phyloP scores from a whole-genome alignment of 768 basidiomycete species.

The Termitomyces sp. region DNA sequence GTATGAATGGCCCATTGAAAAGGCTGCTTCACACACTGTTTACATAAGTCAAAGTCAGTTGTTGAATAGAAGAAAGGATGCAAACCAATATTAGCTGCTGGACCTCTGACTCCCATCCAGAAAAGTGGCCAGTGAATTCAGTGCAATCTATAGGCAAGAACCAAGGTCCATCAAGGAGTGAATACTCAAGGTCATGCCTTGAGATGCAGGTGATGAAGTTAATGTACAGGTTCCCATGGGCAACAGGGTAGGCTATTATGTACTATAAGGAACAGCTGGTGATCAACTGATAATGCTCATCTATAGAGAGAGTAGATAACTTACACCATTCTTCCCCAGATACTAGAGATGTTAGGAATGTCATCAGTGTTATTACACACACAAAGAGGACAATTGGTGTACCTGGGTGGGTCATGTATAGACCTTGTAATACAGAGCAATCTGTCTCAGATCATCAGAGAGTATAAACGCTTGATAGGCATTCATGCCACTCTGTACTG shows the following conservation, averaged over 20 bases:
- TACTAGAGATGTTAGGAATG: conserved; percentile 36
- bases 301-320: conserved; percentile 9
- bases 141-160: conserved; percentile 39
- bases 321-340: conserved; percentile 46
- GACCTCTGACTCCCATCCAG: conserved; percentile 57
- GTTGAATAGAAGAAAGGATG: neutral
- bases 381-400: conserved; percentile 9
- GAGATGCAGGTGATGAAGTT: conserved; percentile 60
- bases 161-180: conserved; percentile 49
- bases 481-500: conserved; percentile 54
- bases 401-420: conserved; percentile 49
- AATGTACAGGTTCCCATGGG: conserved; percentile 50
- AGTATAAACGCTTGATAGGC: conserved; percentile 59
- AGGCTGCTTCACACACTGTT: conserved; percentile 49
- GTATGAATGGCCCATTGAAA: conserved; percentile 64
- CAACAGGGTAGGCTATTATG: conserved; percentile 59
- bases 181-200: conserved; percentile 47
- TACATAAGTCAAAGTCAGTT: neutral
- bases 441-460: conserved; percentile 38
- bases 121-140: conserved; percentile 43
- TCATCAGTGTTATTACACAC: neutral
- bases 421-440: conserved; percentile 43
- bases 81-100: conserved; percentile 51
- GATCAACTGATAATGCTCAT: neutral
- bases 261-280: conserved; percentile 33